phyloP scores from a whole-genome alignment of 495 filamentous ascomycete genomes.

The Darksidea phi region DNA sequence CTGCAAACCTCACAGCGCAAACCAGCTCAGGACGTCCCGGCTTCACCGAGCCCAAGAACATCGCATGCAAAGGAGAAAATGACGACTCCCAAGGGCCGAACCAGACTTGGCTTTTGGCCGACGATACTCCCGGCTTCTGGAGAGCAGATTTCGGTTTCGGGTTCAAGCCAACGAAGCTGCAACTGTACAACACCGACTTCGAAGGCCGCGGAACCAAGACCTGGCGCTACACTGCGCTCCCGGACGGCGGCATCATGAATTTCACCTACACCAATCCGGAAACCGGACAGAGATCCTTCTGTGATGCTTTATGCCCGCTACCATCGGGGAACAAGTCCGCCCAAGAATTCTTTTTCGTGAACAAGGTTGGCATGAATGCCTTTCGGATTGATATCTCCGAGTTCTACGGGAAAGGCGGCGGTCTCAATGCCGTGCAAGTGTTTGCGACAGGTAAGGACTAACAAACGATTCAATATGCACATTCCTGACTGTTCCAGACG shows the following conservation, averaged over 20 bases:
- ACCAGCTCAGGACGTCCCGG: slow-evolving; percentile 59
- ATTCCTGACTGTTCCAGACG: slow-evolving; percentile 53
- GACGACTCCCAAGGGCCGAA: slow-evolving; percentile 56
- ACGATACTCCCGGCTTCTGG: slow-evolving; percentile 81
- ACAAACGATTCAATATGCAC: background rate
- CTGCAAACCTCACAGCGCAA: slow-evolving; percentile 68
- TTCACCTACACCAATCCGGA: slow-evolving; percentile 80
- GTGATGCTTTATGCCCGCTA: slow-evolving; percentile 77
- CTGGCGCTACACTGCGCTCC: slow-evolving; percentile 78
- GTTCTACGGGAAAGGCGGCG: slow-evolving; percentile 85
- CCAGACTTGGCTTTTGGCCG: slow-evolving; percentile 80
- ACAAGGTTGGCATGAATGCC: slow-evolving; percentile 80
- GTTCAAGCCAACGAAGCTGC: slow-evolving; percentile 79
- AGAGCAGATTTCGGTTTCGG: slow-evolving; percentile 76
- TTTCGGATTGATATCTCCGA: slow-evolving; percentile 81
- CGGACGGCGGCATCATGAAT: slow-evolving; percentile 92
- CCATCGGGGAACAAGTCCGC: slow-evolving; percentile 62
- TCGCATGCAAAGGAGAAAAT: slow-evolving; percentile 74
- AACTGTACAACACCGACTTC: slow-evolving; percentile 84
- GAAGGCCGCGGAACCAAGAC: slow-evolving; percentile 83
- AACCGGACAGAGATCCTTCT: slow-evolving; percentile 62
- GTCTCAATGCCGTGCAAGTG: slow-evolving; percentile 85
- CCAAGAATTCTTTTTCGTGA: slow-evolving; percentile 91
- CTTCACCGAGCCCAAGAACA: slow-evolving; percentile 75
- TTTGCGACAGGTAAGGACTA: slow-evolving; percentile 64